A percentile compares a stretch with the other conserved stretches of the same genome.
Evolutionary conservation across 2,329 filamentous ascomycete genomes (phyloP).

Genomic region (Nothophaeocryptopus gaeumannii): DNA sequence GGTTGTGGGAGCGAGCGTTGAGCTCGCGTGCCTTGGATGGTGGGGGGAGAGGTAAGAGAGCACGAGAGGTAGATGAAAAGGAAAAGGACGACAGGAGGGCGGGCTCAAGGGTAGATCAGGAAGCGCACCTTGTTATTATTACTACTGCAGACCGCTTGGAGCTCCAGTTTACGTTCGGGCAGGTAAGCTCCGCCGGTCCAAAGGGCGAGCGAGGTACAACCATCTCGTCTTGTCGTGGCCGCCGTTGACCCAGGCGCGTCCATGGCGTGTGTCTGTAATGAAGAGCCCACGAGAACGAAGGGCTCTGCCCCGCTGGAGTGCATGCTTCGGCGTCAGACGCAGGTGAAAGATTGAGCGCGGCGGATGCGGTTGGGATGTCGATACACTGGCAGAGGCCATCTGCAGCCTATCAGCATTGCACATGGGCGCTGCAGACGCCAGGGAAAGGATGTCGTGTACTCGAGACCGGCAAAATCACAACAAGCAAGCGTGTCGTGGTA

Average conservation of each 20-base stretch:
- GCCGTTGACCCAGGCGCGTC: not conserved
- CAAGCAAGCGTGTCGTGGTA: not conserved
- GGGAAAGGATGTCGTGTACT: conserved; percentile 4
- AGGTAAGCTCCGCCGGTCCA: conserved; percentile 6
- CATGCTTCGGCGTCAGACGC: conserved; percentile 5
- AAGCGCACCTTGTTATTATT: not conserved
- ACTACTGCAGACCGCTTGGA: too few species aligned
- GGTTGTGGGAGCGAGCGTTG: conserved; percentile 15
- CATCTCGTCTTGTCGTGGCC: conserved; percentile 2
- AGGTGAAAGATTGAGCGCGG: conserved; percentile 7
- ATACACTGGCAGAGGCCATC: conserved; percentile 2
- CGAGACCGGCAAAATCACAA: conserved; percentile 10
- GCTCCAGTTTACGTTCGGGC: too few species aligned
- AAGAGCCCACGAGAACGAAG: conserved; percentile 7
- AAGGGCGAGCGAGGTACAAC: conserved; percentile 2
- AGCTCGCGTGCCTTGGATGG: conserved; percentile 20
- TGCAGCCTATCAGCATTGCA: conserved; percentile 16
- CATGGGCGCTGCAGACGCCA: conserved; percentile 12
- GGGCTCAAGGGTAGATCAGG: conserved; percentile 4
- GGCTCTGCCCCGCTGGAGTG: conserved; percentile 11
- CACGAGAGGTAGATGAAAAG: conserved; percentile 19
- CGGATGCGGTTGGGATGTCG: conserved; percentile 8
- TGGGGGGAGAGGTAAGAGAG: conserved; percentile 8
- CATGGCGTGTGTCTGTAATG: conserved; percentile 6
- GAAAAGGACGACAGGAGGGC: conserved; percentile 5